Evolutionary conservation across 2,329 filamentous ascomycete genomes (phyloP).

Genomic region (Monilinia aucupariae): DNA sequence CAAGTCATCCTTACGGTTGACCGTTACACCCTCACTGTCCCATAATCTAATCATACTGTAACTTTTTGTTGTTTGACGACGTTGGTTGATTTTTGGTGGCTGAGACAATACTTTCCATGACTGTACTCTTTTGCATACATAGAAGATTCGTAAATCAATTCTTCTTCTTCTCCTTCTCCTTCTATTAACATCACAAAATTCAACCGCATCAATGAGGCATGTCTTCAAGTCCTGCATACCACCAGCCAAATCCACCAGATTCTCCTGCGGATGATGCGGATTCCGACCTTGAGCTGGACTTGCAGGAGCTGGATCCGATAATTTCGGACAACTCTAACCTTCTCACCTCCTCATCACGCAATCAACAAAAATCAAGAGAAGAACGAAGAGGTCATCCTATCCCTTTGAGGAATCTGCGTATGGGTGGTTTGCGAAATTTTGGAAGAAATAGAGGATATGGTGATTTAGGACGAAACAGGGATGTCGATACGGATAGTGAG

Average conservation of each 20-base stretch:
- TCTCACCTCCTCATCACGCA: constrained; percentile 27
- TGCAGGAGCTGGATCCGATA: constrained; percentile 70
- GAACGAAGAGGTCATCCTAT: constrained; percentile 43
- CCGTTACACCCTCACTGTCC: not conserved
- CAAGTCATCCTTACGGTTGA: not conserved
- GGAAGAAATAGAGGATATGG: constrained; percentile 49
- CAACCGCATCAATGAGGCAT: constrained; percentile 37
- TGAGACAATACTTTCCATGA: not conserved
- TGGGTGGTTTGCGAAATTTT: constrained; percentile 55
- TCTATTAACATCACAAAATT: not conserved
- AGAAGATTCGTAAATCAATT: not conserved
- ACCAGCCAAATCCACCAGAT: constrained; percentile 46
- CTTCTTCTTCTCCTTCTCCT: not conserved
- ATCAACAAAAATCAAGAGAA: constrained; percentile 30
- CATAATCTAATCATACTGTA: not conserved
- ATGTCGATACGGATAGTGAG: constrained; percentile 50
- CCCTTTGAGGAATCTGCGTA: constrained; percentile 65
- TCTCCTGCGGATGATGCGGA: constrained; percentile 65
- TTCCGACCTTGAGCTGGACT: constrained; percentile 69
- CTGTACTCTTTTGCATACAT: not conserved
- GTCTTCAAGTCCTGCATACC: constrained; percentile 34
- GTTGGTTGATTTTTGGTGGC: not conserved
- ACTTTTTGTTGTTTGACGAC: not conserved
- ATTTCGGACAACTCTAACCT: constrained; percentile 28
- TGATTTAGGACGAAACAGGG: constrained; percentile 52